Evolutionary conservation across 371 early-diverging fungal species (phyloP), one percentile per base, ranked within the genome.

Genomic region (Mortierella sp.): DNA sequence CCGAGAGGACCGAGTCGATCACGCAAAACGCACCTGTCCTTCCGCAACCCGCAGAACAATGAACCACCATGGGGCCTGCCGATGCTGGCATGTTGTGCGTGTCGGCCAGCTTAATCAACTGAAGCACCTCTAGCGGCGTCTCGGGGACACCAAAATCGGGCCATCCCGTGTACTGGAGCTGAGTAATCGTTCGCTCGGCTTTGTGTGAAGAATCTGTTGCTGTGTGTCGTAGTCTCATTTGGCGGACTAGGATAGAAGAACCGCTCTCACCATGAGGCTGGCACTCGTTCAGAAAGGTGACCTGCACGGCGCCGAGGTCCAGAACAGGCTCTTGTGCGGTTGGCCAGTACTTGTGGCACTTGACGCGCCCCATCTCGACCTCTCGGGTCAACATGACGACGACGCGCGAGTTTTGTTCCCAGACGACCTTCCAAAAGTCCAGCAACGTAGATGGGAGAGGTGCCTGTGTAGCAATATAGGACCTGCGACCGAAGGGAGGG

Each of bases 11-110:
- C 12, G 95, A 89, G 87, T 97, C 97, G 63, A 97, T 93, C 16
- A 94, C 91, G 81, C 97, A 96, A 83, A 98, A 98, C 0, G 97
- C 96, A 3, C 99, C 99, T 0, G 99, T 97, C 71, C 99, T 92
- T 11, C 99, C 99, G 75, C 98, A 97, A 0, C 99, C 99, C n/a
- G 99, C 99, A 38, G 95, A 94, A 83, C 99, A 99, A 82, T 99
- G 99, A 0, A 99, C 96, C 54, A 98, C 87, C 93, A 95, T 93
- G 0, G 96, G 96, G 4, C 96, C 95, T 32, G 84, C 78, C 63
- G 73, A 63, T 46, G 82, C 74, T 32, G 71, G 51, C 16, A 63
- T 71, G 55, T 75, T 75, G 41, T 71, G 71, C 48, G 56, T 43
- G 74, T 94, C 91, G 14, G 95, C 92, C 46, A 93, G 82, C 75